Conservation (phyloP, 768 basidiomycete species). For the Pleurotus sapidus region DNA sequence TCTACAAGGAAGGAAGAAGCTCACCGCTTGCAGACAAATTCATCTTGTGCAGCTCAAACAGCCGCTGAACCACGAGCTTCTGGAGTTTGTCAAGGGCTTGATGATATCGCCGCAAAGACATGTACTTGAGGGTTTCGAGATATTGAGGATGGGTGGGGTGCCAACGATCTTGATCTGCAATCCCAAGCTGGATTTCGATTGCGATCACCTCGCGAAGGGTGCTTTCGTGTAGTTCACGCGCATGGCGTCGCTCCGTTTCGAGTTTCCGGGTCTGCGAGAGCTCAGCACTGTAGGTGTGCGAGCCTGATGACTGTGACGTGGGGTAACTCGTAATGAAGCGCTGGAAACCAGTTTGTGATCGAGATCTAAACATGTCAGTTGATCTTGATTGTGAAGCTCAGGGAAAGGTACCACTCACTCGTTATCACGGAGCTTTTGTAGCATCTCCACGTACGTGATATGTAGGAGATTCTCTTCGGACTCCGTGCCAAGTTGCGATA, state of each 20-base stretch:
- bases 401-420: constrained; percentile 10
- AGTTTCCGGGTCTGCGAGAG: constrained; percentile 17
- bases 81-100: constrained; percentile 28
- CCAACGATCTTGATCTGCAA: constrained; percentile 21
- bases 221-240: constrained; percentile 14
- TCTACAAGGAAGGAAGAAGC: constrained; percentile 6
- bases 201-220: constrained; percentile 15
- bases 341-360: constrained; percentile 7
- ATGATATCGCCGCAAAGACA: constrained; percentile 11
- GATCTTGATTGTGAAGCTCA: not conserved
- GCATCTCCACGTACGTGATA: constrained; percentile 2
- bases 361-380: constrained; percentile 5
- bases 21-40: constrained; percentile 32
- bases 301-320: constrained; percentile 9
- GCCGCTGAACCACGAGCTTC: constrained; percentile 25
- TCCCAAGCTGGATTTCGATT: constrained; percentile 22
- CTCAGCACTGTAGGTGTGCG: constrained; percentile 9
- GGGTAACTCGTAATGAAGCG: constrained; percentile 13
- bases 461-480: constrained; percentile 8
- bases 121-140: constrained; percentile 12
- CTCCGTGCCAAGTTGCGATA: constrained; percentile 6
- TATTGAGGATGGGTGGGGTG: constrained; percentile 20
- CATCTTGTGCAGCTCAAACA: constrained; percentile 36
- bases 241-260: constrained; percentile 19
- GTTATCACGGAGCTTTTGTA: constrained; percentile 9